Evolutionary conservation across 352 stramenopile species (phyloP).

Genomic region (Globisporangium irregulare): DNA sequence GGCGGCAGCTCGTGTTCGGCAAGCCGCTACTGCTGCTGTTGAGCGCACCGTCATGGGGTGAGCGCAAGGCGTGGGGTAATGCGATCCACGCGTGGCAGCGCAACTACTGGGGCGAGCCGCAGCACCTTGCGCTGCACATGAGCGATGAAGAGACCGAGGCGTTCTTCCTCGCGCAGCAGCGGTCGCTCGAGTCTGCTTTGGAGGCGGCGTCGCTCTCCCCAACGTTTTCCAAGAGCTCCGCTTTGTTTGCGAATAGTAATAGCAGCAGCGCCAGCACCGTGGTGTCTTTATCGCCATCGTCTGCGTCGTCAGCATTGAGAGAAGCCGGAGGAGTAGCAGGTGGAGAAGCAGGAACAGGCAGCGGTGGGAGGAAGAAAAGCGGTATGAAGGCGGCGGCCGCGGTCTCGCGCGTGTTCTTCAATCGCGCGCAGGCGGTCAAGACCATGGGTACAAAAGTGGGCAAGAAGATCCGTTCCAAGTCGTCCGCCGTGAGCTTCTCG

Average conservation of each 20-base stretch:
- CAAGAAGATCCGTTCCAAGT: slow-evolving; percentile 59
- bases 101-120: slow-evolving; percentile 82
- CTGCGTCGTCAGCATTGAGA: background rate
- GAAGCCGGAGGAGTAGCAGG: background rate
- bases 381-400: slow-evolving; percentile 21
- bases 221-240: background rate
- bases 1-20: slow-evolving; percentile 58
- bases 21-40: slow-evolving; percentile 55
- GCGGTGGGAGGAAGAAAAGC: slow-evolving; percentile 9
- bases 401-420: slow-evolving; percentile 50
- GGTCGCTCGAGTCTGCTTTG: slow-evolving; percentile 47
- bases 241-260: slow-evolving; percentile 3
- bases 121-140: slow-evolving; percentile 48
- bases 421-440: slow-evolving; percentile 53
- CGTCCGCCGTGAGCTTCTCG: slow-evolving; percentile 60
- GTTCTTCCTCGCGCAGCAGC: slow-evolving; percentile 71
- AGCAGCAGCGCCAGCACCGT: slow-evolving; percentile 6
- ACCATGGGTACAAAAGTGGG: slow-evolving; percentile 55
- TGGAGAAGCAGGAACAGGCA: slow-evolving; percentile 8
- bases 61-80: slow-evolving; percentile 86
- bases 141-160: slow-evolving; percentile 58
- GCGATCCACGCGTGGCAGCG: slow-evolving; percentile 85
- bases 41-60: slow-evolving; percentile 65
- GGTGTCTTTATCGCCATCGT: slow-evolving; percentile 2
- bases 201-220: slow-evolving; percentile 22